Evolutionary conservation across 2,329 filamentous ascomycete species (phyloP), one percentile per base, ranked within the genome.

Genomic region (Fusarium poae): DNA sequence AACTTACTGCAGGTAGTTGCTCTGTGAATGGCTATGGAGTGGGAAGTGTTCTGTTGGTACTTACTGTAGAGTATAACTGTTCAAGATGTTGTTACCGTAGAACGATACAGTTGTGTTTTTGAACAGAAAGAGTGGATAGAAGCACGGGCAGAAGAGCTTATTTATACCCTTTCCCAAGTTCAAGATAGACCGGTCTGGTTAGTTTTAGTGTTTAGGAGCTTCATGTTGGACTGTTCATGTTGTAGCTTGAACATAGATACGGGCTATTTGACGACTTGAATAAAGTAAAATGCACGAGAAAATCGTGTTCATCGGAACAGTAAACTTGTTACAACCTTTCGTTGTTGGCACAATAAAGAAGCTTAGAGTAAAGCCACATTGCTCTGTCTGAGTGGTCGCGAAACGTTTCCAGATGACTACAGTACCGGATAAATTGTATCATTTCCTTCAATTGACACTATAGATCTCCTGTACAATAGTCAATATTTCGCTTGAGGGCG

Each of bases 171-270:
- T 20, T 29, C 9, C 18, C 5, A 29, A 27, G 11, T 10, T n/a
- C 25, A 4, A 3, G 1, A 8, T n/a, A 2, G 7, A 40, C 15
- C 0, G 37, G 6, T 5, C 15, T 23, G 6, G 20, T 8, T 16
- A 5, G 6, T 3, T 23, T 40, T 5, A 16, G 4, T 40, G 7
- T 37, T 20, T 6, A 12, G n/a, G 11, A 12, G 5, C 4, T 20
- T 20, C 11, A 13, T 39, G 12, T 39, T 39, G 12, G 15, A 39
- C 11, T 15, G 4, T 8, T 12, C 35, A 13, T 1, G n/a, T 13
- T 20, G 35, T 39, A 12, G 6, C n/a, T 4, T 39, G 13, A 16
- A 23, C 20, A 9, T 21, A n/a, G 20, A 16, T 10, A 42, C 39
- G 6, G 2, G 20, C 39, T 3, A 9, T 42, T 42, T 23, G 15